These are phyloP conservation scores for Sanguinoderma infundibulare DNA, from an alignment of 1,284 basidiomycete genomes.

Conservation along the genomic window DNA sequence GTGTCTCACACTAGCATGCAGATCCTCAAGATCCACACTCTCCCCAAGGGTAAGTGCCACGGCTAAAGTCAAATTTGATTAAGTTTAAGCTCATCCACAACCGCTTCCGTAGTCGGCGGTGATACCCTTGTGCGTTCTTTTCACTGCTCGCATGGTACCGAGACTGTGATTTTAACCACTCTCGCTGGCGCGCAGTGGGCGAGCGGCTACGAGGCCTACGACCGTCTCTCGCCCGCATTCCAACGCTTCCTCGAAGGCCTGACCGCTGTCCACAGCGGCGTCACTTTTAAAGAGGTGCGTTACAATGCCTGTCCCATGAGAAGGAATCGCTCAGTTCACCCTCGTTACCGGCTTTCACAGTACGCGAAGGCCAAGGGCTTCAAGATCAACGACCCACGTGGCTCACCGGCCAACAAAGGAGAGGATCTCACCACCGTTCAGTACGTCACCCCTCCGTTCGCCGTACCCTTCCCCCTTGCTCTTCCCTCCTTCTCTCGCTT, in stretches of 20 bases:
- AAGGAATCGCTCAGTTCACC: too few relatives aligned
- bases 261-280: conserved; percentile 63
- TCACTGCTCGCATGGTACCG: not conserved
- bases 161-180: not conserved
- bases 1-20: not conserved
- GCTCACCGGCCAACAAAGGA: conserved; percentile 42
- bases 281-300: too few relatives aligned
- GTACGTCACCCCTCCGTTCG: too few relatives aligned
- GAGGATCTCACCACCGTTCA: conserved; percentile 59
- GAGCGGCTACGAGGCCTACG: conserved; percentile 67
- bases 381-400: conserved; percentile 11
- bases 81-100: not conserved
- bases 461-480: too few relatives aligned
- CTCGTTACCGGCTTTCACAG: too few relatives aligned
- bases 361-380: conserved; percentile 15
- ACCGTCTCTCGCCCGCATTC: conserved; percentile 61
- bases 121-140: conserved; percentile 37
- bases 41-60: conserved; percentile 41
- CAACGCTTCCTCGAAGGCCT: conserved; percentile 61
- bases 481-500: not conserved
- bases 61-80: not conserved
- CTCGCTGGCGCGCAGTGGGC: conserved; percentile 34
- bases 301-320: too few relatives aligned
- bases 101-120: conserved; percentile 31
- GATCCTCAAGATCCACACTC: conserved; percentile 62